Base-by-base conservation (phyloP, 805 yeast species). In the Cyberlindnera meyerae region DNA sequence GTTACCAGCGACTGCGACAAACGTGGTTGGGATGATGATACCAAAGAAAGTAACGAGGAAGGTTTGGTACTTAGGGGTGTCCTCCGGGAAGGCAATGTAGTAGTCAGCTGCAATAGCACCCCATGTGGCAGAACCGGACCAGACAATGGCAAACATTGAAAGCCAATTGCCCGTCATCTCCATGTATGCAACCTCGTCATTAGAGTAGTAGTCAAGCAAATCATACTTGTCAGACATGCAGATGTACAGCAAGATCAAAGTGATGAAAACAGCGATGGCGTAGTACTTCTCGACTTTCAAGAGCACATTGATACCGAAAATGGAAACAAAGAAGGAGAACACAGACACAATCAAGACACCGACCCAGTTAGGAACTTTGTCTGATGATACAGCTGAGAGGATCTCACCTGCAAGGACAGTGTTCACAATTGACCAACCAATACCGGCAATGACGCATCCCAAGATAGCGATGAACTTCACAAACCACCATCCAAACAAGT, bases 401-500 rank as follows among this genome's bases (percentile, higher is more conserved):
- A 87, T 80, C 60, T 87, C 88, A 17, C 96, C 96, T 29, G 94
- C 95, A 38, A 85, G 79, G 30, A 86, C 93, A 47, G 83, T 75
- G 53, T 85, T 86, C 13, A 86, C 88, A 22, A 87, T 79, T 12
- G 90, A 76, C 96, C 96, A 87, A 14, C 96, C 96, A 48, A 84
- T 57, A 14, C 82, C 81, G 29, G 95, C 94, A 33, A 84, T 61
- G 22, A 41, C 45, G 42, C 83, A 76, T 28, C 85, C 74, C 21
- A 82, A 73, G 24, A 87, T 57, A 11, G 87, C 79, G 29, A 85
- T 82, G 40, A 85, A 65, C 57, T 82, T 81, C 30, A 87, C 89
- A 47, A 80, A 76, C 80, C 82, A 82, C 78, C 89, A 81, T 2
- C 96, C 96, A 55, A 85, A 87, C 31, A 85, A 63, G 50, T 71